Evolutionary conservation across 176 grass and related monocot species (phyloP).

Genomic region (Carex parvula): DNA sequence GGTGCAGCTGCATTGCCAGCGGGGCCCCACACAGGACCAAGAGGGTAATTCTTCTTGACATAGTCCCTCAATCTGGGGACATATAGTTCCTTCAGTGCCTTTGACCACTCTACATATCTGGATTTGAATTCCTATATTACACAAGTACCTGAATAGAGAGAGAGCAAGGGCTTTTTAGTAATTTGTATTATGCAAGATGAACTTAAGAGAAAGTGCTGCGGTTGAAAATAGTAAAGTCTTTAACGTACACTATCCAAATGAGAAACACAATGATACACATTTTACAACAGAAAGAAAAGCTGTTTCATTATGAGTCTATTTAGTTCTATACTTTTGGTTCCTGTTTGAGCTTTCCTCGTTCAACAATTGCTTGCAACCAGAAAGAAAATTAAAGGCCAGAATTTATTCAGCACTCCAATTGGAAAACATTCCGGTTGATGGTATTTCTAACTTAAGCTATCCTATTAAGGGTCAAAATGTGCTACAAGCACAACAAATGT

Average conservation of each 20-base stretch:
- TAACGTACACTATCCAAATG: background rate
- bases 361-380: background rate
- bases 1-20: conserved; percentile 28
- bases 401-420: background rate
- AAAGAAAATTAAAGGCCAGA: background rate
- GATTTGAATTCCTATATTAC: conserved; percentile 84
- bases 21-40: conserved; percentile 48
- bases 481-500: background rate
- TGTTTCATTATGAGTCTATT: background rate
- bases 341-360: background rate
- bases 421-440: background rate
- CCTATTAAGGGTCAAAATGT: background rate
- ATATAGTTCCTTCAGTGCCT: conserved; percentile 95
- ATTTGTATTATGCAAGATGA: background rate
- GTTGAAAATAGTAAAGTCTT: background rate
- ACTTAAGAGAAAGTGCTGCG: background rate
- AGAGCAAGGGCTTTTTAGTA: background rate
- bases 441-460: background rate
- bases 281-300: background rate
- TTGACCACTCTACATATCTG: conserved; percentile 94
- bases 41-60: conserved; percentile 77
- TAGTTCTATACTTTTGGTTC: background rate
- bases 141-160: conserved; percentile 65
- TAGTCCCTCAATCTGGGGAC: conserved; percentile 74
- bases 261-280: background rate